Evolutionary conservation across 2,329 filamentous ascomycete species (phyloP).

Genomic region (Colletotrichum simmondsii): DNA sequence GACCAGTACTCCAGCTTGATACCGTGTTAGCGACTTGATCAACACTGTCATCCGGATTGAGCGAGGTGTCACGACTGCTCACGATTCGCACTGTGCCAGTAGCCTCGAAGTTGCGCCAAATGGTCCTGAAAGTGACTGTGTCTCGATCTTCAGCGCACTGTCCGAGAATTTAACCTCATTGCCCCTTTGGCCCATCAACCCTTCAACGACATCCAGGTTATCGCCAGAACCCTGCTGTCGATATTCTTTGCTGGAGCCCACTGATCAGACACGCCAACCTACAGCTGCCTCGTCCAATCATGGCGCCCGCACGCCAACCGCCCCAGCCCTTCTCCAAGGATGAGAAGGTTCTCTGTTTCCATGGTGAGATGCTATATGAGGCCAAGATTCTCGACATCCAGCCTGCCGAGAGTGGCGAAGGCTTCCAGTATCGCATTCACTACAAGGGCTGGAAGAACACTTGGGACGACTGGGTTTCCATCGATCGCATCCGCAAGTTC

Average conservation of each 20-base stretch:
- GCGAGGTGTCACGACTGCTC: not conserved
- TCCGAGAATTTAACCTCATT: constrained; percentile 34
- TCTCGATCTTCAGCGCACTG: constrained; percentile 12
- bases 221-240: not conserved
- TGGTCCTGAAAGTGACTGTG: constrained; percentile 3
- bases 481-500: constrained; percentile 93
- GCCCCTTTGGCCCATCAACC: constrained; percentile 21
- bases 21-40: constrained; percentile 21
- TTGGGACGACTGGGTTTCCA: constrained; percentile 98
- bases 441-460: constrained; percentile 99
- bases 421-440: constrained; percentile 91
- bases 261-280: not conserved
- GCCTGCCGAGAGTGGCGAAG: constrained; percentile 74
- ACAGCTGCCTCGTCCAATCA: constrained; percentile 34
- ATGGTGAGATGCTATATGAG: constrained; percentile 96
- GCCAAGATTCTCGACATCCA: constrained; percentile 90
- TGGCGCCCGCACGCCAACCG: constrained; percentile 54
- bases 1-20: not conserved
- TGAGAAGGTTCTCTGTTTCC: constrained; percentile 96
- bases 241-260: not conserved
- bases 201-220: constrained; percentile 5
- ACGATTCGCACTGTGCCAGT: constrained; percentile 7
- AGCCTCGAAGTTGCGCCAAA: not conserved
- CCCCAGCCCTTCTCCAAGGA: constrained; percentile 72
- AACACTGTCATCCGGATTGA: constrained; percentile 26